Percentiles rank a stretch among this genome's conserved stretches.
phyloP scores from a whole-genome alignment of 1,284 basidiomycete species.

The Austroboletus novae-zelandiae region DNA sequence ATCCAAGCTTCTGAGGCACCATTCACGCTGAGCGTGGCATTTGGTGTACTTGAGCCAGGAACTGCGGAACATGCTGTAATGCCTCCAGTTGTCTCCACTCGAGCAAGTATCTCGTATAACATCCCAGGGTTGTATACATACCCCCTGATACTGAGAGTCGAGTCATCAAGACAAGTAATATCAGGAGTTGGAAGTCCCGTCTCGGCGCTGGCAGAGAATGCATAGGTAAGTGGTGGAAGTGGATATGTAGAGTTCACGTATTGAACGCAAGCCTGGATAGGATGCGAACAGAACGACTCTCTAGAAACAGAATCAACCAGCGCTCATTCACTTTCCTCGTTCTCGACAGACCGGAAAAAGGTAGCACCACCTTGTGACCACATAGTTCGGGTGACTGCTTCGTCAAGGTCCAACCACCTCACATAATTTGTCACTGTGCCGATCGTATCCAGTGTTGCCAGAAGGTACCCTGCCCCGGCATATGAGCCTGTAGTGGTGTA shows the following conservation, averaged over 20 bases:
- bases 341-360: slow-evolving; percentile 44
- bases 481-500: slow-evolving; percentile 54
- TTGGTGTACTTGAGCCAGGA: slow-evolving; percentile 32
- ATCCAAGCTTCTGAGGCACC: slow-evolving; percentile 52
- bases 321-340: background rate
- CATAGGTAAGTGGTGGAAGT: slow-evolving; percentile 46
- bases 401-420: slow-evolving; percentile 69
- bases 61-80: slow-evolving; percentile 36
- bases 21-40: slow-evolving; percentile 54
- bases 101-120: slow-evolving; percentile 65
- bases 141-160: slow-evolving; percentile 57
- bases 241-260: slow-evolving; percentile 41
- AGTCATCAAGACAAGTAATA: slow-evolving; percentile 56
- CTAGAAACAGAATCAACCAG: slow-evolving; percentile 33
- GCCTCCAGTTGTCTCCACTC: slow-evolving; percentile 37
- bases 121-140: slow-evolving; percentile 55
- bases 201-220: slow-evolving; percentile 49
- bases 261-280: slow-evolving; percentile 57
- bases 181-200: slow-evolving; percentile 52
- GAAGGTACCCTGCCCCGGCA: slow-evolving; percentile 60
- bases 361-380: slow-evolving; percentile 53
- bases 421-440: slow-evolving; percentile 48
- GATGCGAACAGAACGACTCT: slow-evolving; percentile 68
- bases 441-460: slow-evolving; percentile 47
- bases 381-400: slow-evolving; percentile 51